Base-by-base conservation (phyloP, 2,329 filamentous ascomycete genomes). In the Paracoccidioides brasiliensis region DNA sequence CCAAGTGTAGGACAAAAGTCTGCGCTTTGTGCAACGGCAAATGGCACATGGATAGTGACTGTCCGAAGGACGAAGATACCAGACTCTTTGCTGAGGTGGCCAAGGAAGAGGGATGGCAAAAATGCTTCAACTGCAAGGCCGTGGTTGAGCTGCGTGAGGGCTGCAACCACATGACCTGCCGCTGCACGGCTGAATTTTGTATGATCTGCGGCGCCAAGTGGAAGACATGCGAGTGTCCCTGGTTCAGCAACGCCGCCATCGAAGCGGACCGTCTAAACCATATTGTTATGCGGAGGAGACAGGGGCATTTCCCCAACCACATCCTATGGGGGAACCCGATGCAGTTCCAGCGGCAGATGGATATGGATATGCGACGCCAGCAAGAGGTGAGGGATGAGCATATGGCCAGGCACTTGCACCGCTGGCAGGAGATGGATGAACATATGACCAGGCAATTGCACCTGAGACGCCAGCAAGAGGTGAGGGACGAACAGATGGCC, bases 131-230 rank as follows among this genome's bases (percentile, higher is more conserved):
- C 63, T 95, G 90, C 72, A 83, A 80, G 62, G 78, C 80, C 37
- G 81, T 87, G 74, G 85, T 94, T 46, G 86, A 94, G 68, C 73
- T 89, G 52, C 85, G 85, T 62, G 86, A 91, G 68, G 88, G 88
- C 46, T 90, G 86, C 70, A 90, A 91, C 70, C 89, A 91, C 67
- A 91, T 94, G 81, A 89, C 82, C 33, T 95, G 89, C 67, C 86
- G 83, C 55, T 95, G 90, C 65, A 84, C 81, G 54, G 87, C 87
- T 33, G 80, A 94, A 63, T 94, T 94, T 65, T 95, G 90, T 72
- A 90, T 93, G 80, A 78, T 88, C 32, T 95, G 90, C 66, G 89
- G 86, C 28, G 67, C 75, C 37, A 86, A 86, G 63, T 94, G 89
- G 88, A 91, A 88, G 71, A 83, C 78, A 0, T 95, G 89, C 65